These are phyloP conservation scores for Schrenkiella parvula DNA, from an alignment of 345 rosid genomes.

Conservation along the genomic window DNA sequence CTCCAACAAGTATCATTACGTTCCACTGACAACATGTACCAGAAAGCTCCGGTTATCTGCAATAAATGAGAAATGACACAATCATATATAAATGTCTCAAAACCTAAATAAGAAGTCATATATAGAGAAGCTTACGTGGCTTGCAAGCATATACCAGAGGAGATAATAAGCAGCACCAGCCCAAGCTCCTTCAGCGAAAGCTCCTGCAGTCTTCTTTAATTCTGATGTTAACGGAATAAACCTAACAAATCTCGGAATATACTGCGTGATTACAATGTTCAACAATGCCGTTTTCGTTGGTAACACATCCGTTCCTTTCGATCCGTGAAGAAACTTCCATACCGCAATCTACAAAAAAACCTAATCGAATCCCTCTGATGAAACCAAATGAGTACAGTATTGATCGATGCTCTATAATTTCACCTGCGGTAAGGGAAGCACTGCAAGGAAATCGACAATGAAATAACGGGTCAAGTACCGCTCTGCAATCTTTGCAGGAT, in stretches of 20 bases:
- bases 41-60: constrained; percentile 75
- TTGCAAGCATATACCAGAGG: constrained; percentile 84
- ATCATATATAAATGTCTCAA: neutral
- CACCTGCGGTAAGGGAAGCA: constrained; percentile 80
- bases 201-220: constrained; percentile 77
- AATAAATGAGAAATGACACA: neutral
- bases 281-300: constrained; percentile 25
- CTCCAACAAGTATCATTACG: constrained; percentile 69
- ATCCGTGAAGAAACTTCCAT: constrained; percentile 55
- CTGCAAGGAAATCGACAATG: constrained; percentile 68
- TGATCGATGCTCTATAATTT: neutral
- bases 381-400: neutral
- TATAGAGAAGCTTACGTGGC: constrained; percentile 68
- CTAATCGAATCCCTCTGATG: neutral
- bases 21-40: constrained; percentile 76
- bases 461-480: constrained; percentile 63
- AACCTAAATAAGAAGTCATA: neutral
- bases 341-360: constrained; percentile 53
- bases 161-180: constrained; percentile 84
- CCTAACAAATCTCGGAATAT: constrained; percentile 70
- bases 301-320: constrained; percentile 59
- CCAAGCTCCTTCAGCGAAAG: constrained; percentile 79
- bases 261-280: constrained; percentile 62
- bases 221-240: constrained; percentile 75
- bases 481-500: constrained; percentile 65